A percentile compares a stretch with the other conserved stretches of the same genome.
Evolutionary conservation across 78 protist species (phyloP).

Genomic region (Dictyostelium citrinum): DNA sequence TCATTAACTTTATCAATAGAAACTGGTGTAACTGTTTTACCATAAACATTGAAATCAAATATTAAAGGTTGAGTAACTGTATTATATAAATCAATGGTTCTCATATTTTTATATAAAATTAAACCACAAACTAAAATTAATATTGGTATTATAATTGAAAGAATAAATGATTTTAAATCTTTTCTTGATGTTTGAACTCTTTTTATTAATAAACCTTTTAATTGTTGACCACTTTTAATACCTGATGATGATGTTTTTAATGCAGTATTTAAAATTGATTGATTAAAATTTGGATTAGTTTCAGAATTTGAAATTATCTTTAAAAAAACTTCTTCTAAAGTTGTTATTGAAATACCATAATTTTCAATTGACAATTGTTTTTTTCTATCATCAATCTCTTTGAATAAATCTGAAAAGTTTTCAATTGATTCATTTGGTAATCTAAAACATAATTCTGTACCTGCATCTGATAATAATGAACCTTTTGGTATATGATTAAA

Average conservation of each 20-base stretch:
- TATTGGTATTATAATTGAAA: slow-evolving; percentile 19
- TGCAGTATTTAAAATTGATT: slow-evolving; percentile 9
- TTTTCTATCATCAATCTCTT: background rate
- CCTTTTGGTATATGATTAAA: slow-evolving; percentile 5
- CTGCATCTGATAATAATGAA: background rate
- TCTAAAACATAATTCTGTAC: background rate
- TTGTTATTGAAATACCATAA: slow-evolving; percentile 48
- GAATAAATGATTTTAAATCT: slow-evolving; percentile 18
- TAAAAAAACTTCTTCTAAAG: slow-evolving; percentile 62
- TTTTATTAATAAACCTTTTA: slow-evolving; percentile 49
- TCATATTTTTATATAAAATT: slow-evolving; percentile 4
- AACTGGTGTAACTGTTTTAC: background rate
- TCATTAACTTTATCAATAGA: background rate
- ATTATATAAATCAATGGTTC: background rate
- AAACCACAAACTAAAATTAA: background rate
- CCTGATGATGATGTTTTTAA: background rate
- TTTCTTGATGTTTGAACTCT: background rate
- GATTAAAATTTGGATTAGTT: background rate
- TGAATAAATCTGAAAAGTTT: slow-evolving; percentile 5
- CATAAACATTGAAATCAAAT: background rate
- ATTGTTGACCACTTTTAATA: background rate
- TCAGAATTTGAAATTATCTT: slow-evolving; percentile 7
- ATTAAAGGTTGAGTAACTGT: background rate
- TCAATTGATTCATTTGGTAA: background rate
- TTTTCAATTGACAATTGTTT: background rate